Percentiles rank a stretch among this genome's conserved stretches.
phyloP scores from a whole-genome alignment of 139 green algal genomes.

The Raphidocelis subcapitata region DNA sequence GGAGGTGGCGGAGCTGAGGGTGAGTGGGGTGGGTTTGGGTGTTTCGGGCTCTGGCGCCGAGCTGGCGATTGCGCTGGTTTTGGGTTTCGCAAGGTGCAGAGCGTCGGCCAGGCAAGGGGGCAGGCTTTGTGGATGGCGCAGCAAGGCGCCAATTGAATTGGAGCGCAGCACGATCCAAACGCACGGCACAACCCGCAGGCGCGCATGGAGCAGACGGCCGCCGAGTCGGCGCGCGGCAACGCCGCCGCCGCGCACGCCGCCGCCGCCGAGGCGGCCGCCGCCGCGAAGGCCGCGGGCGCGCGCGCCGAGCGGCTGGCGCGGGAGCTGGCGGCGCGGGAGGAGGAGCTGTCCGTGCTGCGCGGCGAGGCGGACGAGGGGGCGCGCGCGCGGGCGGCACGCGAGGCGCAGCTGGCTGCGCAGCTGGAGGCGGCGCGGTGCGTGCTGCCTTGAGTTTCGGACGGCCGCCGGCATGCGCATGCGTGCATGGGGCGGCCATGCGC shows the following conservation, averaged over 20 bases:
- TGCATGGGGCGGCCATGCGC: too few relatives aligned
- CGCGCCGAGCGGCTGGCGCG: not conserved
- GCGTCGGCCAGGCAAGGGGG: too few relatives aligned
- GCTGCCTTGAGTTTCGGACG: slow-evolving; percentile 10
- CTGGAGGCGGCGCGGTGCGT: slow-evolving; percentile 7
- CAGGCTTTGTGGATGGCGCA: not conserved
- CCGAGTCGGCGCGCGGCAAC: not conserved
- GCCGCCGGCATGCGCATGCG: not conserved
- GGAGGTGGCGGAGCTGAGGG: slow-evolving; percentile 27
- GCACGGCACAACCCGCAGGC: not conserved
- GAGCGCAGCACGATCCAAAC: too few relatives aligned
- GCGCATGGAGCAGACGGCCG: slow-evolving; percentile 3
- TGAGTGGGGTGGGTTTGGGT: slow-evolving; percentile 24
- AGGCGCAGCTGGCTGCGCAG: slow-evolving; percentile 27
- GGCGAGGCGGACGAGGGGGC: slow-evolving; percentile 13
- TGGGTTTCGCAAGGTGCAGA: not conserved
- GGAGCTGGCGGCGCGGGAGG: slow-evolving; percentile 24
- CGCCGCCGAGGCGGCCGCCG: slow-evolving; percentile 4
- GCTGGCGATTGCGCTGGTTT: not conserved
- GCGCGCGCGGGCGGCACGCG: slow-evolving; percentile 17
- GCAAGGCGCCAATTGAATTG: too few relatives aligned
- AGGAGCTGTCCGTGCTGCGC: slow-evolving; percentile 29
- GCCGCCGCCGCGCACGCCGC: not conserved
- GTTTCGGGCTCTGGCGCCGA: not conserved
- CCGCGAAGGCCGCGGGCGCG: not conserved